A percentile compares a stretch with the other conserved stretches of the same genome.
Evolutionary conservation across 225 moss, liverwort and hornwort genomes (phyloP).

Genomic region (Straminergon stramineum): DNA sequence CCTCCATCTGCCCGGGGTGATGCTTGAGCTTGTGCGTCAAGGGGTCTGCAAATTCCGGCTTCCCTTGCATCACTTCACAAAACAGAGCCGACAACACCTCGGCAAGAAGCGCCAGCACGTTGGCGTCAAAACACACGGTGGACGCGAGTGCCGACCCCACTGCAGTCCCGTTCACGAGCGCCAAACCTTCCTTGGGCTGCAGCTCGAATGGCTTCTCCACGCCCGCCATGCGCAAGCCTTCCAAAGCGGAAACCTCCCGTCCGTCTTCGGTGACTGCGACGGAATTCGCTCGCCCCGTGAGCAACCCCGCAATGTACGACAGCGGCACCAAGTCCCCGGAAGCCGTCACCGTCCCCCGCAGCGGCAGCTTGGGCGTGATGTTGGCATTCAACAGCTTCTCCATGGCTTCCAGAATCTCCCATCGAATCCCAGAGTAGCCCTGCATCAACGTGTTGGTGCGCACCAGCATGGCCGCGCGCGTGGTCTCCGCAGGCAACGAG

Average conservation of each 20-base stretch:
- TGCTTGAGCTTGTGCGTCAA: conserved; percentile 2
- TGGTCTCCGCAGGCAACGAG: conserved; percentile 2
- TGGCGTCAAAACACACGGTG: not conserved
- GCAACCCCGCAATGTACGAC: not conserved
- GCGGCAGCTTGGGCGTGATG: conserved; percentile 34
- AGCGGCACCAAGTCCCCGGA: conserved; percentile 33
- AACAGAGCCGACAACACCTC: not conserved
- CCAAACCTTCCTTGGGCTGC: not conserved
- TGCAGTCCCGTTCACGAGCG: not conserved
- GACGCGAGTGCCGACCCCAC: not conserved
- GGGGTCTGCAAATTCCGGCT: not conserved
- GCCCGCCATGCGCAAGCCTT: not conserved
- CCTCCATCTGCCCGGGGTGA: not conserved
- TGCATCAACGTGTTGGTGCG: conserved; percentile 34
- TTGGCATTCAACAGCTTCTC: conserved; percentile 41
- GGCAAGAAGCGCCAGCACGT: not conserved
- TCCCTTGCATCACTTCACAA: not conserved
- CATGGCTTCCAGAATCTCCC: conserved; percentile 30
- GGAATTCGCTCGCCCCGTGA: not conserved
- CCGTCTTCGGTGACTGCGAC: not conserved
- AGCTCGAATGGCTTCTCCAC: not conserved
- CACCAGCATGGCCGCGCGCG: conserved; percentile 26
- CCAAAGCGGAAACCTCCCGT: not conserved
- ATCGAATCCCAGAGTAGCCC: conserved; percentile 33
- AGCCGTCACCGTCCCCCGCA: conserved; percentile 36